Evolutionary conservation across 2,329 filamentous ascomycete genomes (phyloP).

Genomic region (Fusarium secorum): DNA sequence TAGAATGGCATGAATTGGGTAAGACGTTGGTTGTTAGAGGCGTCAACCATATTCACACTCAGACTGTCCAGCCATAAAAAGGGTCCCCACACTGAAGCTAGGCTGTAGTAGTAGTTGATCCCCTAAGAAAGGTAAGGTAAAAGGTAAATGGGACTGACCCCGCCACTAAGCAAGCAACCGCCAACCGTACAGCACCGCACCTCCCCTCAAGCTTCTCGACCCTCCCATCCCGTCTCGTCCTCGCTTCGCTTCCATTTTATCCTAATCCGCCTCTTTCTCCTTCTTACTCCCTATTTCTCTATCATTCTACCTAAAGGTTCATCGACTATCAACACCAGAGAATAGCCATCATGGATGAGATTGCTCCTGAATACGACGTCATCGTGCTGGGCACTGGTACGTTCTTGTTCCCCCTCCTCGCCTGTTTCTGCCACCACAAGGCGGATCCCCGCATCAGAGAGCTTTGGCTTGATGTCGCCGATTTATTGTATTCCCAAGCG

Average conservation of each 20-base stretch:
- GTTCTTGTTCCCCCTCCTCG: constrained; percentile 43
- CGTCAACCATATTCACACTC: constrained; percentile 1
- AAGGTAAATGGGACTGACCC: constrained; percentile 42
- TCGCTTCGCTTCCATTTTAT: constrained; percentile 26
- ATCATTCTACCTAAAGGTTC: constrained; percentile 3
- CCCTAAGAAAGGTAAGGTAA: constrained; percentile 40
- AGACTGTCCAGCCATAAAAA: neutral
- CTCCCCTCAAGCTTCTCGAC: constrained; percentile 37
- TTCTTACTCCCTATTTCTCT: constrained; percentile 3
- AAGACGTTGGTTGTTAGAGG: constrained; percentile 25
- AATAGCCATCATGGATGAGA: constrained; percentile 81
- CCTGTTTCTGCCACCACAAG: constrained; percentile 23
- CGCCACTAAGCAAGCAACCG: constrained; percentile 42
- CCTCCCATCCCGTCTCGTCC: constrained; percentile 5
- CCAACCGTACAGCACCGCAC: neutral
- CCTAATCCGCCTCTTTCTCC: constrained; percentile 29
- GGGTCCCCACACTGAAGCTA: constrained; percentile 35
- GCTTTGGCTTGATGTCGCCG: constrained; percentile 18
- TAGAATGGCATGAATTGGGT: constrained; percentile 20
- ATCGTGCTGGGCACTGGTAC: constrained; percentile 97
- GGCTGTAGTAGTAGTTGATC: constrained; percentile 25
- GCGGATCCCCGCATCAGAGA: constrained; percentile 36
- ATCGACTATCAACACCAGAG: constrained; percentile 18
- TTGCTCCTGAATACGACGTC: constrained; percentile 98
- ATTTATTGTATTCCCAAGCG: neutral